Base-by-base conservation (phyloP, 202 grass and related monocot species). In the Setaria italica region DNA sequence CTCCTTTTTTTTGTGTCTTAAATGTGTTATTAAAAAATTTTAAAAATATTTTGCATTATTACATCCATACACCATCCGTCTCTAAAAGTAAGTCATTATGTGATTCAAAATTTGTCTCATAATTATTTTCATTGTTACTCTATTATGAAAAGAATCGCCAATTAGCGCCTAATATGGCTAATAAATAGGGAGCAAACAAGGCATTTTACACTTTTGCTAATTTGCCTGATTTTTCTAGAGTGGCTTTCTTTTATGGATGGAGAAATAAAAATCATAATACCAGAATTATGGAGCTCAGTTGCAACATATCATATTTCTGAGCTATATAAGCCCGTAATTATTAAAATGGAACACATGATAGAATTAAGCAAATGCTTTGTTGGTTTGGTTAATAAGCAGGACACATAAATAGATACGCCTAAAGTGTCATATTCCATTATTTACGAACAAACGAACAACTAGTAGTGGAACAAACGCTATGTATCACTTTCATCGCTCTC, bases 401-500 rank as follows among this genome's bases (percentile, higher is more conserved):
- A 56, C 1, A n/a, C 13, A 77, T 4, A 59, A 59, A 42, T 14
- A 58, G 33, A 77, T 0, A 1, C 2, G 0, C 8, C 0, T 55
- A 74, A 58, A 43, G 19, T 11, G 15, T 42, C 19, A 43, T 59
- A 11, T 59, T 25, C 20, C 1, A 6, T 63, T 63, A 43, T 59
- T 25, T 42, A 49, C 19, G 20, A 42, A 59, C 20, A 7, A 43
- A 42, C 19, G 5, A 10, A 74, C 71, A 55, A 43, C 41, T 57
- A 33, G 49, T n/a, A 43, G 35, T 3, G 4, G 16, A 79, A 20
- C 35, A 9, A 3, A 0, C 32, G 0, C 2, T 15, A 2, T 54
- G 10, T 67, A 67, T 80, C 78, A 80, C 62, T 67, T 39, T 80
- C 62, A 41, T 37, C 7, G 11, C 16, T 35, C 16, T 11, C 46